A percentile compares a stretch with the other conserved stretches of the same genome.
phyloP scores from a whole-genome alignment of 228 moss, liverwort and hornwort genomes.

The Sphagnum magellanicum region DNA sequence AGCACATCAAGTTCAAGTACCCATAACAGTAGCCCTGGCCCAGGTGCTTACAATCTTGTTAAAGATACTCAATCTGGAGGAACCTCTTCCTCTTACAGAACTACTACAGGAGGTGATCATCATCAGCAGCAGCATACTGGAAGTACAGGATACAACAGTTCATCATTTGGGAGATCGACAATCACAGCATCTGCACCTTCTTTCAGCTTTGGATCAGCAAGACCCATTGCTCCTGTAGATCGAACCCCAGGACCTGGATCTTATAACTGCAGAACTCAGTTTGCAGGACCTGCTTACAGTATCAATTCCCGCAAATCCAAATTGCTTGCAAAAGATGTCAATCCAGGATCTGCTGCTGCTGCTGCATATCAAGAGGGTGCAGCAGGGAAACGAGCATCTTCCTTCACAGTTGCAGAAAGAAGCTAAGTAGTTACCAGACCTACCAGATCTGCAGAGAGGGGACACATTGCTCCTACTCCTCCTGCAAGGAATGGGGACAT shows the following conservation, averaged over 20 bases:
- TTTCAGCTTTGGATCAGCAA: constrained; percentile 28
- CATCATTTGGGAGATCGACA: constrained; percentile 4
- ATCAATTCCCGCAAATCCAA: too few species aligned
- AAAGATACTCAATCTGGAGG: constrained; percentile 4
- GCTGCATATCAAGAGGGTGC: too few species aligned
- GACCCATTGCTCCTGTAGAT: constrained; percentile 4
- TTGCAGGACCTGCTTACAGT: too few species aligned
- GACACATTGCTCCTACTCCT: too few species aligned
- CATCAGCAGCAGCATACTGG: background rate
- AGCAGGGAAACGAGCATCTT: too few species aligned
- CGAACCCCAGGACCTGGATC: constrained; percentile 25
- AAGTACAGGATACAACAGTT: background rate
- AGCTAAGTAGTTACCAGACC: too few species aligned
- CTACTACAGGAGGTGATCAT: background rate
- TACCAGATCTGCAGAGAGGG: too few species aligned
- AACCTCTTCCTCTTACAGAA: background rate
- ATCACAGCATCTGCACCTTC: constrained; percentile 24
- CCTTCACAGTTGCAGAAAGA: too few species aligned
- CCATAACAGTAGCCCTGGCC: constrained; percentile 18
- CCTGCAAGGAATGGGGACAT: too few species aligned
- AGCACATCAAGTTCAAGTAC: background rate
- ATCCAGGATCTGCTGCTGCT: too few species aligned
- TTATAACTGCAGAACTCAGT: constrained; percentile 10
- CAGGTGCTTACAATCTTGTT: constrained; percentile 28
- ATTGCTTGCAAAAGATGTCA: too few species aligned